These are phyloP conservation scores for Tausonia pullulans DNA, from an alignment of 1,284 basidiomycete genomes.

Conservation along the genomic window DNA sequence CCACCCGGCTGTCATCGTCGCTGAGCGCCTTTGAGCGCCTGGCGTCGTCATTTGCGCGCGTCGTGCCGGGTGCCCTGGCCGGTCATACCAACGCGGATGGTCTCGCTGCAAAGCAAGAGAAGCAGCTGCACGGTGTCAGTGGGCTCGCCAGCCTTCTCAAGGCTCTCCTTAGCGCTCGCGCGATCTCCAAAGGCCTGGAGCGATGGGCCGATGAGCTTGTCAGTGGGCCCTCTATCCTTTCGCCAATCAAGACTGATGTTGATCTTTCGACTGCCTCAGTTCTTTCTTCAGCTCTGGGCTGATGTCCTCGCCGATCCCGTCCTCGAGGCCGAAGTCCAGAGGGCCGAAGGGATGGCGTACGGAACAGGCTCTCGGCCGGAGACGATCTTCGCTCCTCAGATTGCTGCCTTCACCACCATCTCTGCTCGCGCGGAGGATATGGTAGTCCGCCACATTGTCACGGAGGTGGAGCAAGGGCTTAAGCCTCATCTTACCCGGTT, in stretches of 20 bases:
- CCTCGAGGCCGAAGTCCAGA: constrained; percentile 45
- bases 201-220: constrained; percentile 79
- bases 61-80: constrained; percentile 73
- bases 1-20: constrained; percentile 63
- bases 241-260: not conserved
- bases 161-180: constrained; percentile 64
- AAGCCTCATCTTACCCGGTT: constrained; percentile 52
- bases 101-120: constrained; percentile 40
- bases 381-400: constrained; percentile 64
- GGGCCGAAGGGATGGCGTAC: constrained; percentile 5
- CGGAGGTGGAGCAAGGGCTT: constrained; percentile 62
- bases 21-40: constrained; percentile 88
- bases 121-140: constrained; percentile 59
- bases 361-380: not conserved
- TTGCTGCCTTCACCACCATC: constrained; percentile 52
- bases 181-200: constrained; percentile 54
- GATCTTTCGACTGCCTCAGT: constrained; percentile 39
- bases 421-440: constrained; percentile 66
- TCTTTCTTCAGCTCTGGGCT: constrained; percentile 75
- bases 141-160: constrained; percentile 72
- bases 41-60: constrained; percentile 72
- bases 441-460: constrained; percentile 63
- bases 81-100: constrained; percentile 39
- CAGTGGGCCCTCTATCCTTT: constrained; percentile 25
- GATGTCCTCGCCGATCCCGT: constrained; percentile 53